Evolutionary conservation across 2,329 filamentous ascomycete genomes (phyloP).

Genomic region (Trichoderma aggressivum): DNA sequence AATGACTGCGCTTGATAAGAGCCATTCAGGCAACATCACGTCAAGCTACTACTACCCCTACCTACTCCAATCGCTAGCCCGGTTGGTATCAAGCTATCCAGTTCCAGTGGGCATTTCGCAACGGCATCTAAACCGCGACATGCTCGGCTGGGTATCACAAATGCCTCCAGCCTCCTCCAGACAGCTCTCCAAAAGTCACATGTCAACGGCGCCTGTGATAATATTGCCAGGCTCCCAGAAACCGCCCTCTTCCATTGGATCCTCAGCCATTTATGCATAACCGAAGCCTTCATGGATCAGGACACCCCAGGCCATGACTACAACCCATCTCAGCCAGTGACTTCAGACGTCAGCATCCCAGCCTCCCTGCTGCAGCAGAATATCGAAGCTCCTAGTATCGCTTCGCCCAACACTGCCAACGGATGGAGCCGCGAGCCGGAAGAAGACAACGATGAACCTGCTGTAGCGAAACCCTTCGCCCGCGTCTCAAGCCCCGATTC

Average conservation of each 20-base stretch:
- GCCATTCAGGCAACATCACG: neutral
- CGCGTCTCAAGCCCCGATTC: slow-evolving; percentile 53
- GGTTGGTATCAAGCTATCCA: neutral
- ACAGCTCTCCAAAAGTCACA: neutral
- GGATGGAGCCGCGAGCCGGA: slow-evolving; percentile 31
- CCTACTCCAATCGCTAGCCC: neutral
- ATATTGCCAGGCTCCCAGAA: neutral
- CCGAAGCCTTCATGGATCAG: neutral
- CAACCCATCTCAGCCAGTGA: neutral
- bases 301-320: neutral
- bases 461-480: slow-evolving; percentile 55
- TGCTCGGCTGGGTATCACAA: neutral
- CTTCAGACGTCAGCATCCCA: slow-evolving; percentile 25
- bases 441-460: slow-evolving; percentile 56
- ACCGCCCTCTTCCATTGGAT: neutral
- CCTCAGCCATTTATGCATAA: neutral
- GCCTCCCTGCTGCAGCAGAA: slow-evolving; percentile 38
- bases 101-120: neutral
- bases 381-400: slow-evolving; percentile 31
- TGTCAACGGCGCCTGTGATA: neutral
- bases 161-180: neutral
- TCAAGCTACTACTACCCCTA: neutral
- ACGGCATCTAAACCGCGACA: neutral
- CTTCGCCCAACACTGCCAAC: slow-evolving; percentile 27
- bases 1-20: neutral